Evolutionary conservation across 345 rosid genomes (phyloP).

Genomic region (Pelargonium nanum): DNA sequence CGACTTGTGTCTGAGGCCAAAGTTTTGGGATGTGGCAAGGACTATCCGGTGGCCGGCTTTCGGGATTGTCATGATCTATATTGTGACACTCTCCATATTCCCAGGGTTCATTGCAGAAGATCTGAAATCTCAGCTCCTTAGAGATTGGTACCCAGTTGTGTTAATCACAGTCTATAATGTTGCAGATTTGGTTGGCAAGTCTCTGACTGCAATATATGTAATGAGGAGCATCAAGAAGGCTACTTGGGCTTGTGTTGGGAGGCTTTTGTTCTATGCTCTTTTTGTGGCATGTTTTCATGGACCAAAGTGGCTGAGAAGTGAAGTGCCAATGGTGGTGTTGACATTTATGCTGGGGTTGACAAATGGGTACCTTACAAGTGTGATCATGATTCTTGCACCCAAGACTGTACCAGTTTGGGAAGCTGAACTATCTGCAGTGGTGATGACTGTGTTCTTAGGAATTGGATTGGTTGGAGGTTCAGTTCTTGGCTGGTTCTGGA

Average conservation of each 20-base stretch:
- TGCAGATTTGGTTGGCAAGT: slow-evolving; percentile 70
- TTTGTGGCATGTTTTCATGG: slow-evolving; percentile 66
- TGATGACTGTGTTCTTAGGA: slow-evolving; percentile 66
- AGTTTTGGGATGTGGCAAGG: slow-evolving; percentile 38
- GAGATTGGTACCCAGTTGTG: slow-evolving; percentile 75
- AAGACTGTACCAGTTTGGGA: slow-evolving; percentile 58
- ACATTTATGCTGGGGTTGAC: slow-evolving; percentile 71
- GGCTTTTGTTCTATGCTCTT: slow-evolving; percentile 69
- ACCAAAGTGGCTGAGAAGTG: slow-evolving; percentile 71
- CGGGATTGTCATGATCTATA: slow-evolving; percentile 50
- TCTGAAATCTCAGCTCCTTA: slow-evolving; percentile 40
- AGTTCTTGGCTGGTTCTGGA: slow-evolving; percentile 81
- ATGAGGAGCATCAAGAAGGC: slow-evolving; percentile 42
- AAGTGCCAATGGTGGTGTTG: slow-evolving; percentile 47
- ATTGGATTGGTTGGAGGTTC: slow-evolving; percentile 72
- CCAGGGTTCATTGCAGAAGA: slow-evolving; percentile 76
- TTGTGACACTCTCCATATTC: slow-evolving; percentile 71
- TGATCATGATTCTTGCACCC: slow-evolving; percentile 72
- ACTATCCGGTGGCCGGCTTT: slow-evolving; percentile 49
- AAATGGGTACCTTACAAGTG: slow-evolving; percentile 82
- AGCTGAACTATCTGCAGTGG: slow-evolving; percentile 70
- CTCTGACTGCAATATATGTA: slow-evolving; percentile 53
- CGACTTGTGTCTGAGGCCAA: slow-evolving; percentile 21
- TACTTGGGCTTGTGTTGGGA: slow-evolving; percentile 50
- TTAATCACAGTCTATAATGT: slow-evolving; percentile 65